Evolutionary conservation across 768 basidiomycete genomes (phyloP).

Genomic region (Sporobolomyces roseus): DNA sequence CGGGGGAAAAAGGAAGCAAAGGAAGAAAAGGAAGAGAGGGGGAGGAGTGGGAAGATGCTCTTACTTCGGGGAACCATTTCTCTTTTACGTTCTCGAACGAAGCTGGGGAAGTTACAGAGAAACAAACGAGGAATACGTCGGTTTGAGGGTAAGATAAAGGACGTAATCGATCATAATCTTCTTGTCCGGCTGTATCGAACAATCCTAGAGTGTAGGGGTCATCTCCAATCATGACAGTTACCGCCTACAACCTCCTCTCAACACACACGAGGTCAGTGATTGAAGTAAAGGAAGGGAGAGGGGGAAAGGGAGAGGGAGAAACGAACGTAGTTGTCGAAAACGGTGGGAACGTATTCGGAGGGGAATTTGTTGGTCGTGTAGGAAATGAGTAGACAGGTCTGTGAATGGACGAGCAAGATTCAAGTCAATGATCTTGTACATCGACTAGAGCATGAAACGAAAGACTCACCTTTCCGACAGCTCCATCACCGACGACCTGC

Average conservation of each 20-base stretch:
- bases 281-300: too few relatives aligned
- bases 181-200: conserved; percentile 99
- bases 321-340: conserved; percentile 78
- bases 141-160: conserved; percentile 99
- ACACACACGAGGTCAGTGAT: too few relatives aligned
- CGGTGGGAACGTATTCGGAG: conserved; percentile 97
- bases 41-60: too few relatives aligned
- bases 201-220: conserved; percentile 97
- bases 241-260: conserved; percentile 58
- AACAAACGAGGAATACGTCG: conserved; percentile 98
- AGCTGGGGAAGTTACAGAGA: conserved; percentile 96
- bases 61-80: conserved; percentile 95
- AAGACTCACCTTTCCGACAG: conserved; percentile 80
- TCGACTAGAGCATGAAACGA: not conserved
- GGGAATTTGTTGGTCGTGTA: conserved; percentile 96
- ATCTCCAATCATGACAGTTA: conserved; percentile 99
- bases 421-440: conserved; percentile 12
- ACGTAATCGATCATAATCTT: conserved; percentile 98
- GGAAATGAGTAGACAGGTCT: conserved; percentile 95
- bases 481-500: conserved; percentile 83
- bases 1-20: not conserved
- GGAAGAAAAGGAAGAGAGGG: too few relatives aligned
- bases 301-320: not conserved
- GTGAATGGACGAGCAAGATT: conserved; percentile 24
- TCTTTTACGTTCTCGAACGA: conserved; percentile 99